Base-by-base conservation (phyloP, 2,329 filamentous ascomycete genomes). In the Apiospora sp. region DNA sequence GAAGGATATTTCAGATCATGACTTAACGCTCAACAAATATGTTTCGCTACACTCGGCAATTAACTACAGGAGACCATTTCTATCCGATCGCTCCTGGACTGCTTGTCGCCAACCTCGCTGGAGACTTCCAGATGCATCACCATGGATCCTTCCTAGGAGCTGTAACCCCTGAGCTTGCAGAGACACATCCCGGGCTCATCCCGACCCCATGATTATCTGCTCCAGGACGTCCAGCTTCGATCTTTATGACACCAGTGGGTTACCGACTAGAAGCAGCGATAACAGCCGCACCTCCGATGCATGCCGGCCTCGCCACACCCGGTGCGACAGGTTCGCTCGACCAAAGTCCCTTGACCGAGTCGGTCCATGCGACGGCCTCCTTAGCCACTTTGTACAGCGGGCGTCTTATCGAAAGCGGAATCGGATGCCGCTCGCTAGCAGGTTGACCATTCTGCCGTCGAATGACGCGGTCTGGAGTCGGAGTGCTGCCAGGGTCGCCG, bases 391-490 rank as follows among this genome's bases (percentile, higher is more conserved):
- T 34, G 43, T 68, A 68, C 4, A 68, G 34, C 24, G 83, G 83
- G 49, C 10, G 71, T 67, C 51, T 73, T 73, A 12, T 43, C 8
- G 67, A 71, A 37, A 16, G 68, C 70, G 24, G 67, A 69, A 12
- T 27, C 13, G 27, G 4, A 73, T 70, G 61, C 41, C 67, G 10
- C 69, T 67, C 7, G 49, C 73, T 30, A 71, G 72, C 64, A 75
- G 73, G 58, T 75, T 72, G 69, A 81, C 64, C 6, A 82, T 79
- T 8, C 73, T 72, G 67, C 82, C 73, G 27, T 77, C 76, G 30
- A 82, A 78, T 1, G 81, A 78, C 1, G 71, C 69, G 34, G 82
- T 71, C 73, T 82, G 81, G n/a, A 81, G 72, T 6, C 81, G 79
- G 48, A 81, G 73, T 30, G 27, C 27, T 30, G 27, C 27, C 27